Percentiles rank a stretch among this genome's conserved stretches.
phyloP scores from a whole-genome alignment of 331 rosid genomes.

The Rosa hybrid region DNA sequence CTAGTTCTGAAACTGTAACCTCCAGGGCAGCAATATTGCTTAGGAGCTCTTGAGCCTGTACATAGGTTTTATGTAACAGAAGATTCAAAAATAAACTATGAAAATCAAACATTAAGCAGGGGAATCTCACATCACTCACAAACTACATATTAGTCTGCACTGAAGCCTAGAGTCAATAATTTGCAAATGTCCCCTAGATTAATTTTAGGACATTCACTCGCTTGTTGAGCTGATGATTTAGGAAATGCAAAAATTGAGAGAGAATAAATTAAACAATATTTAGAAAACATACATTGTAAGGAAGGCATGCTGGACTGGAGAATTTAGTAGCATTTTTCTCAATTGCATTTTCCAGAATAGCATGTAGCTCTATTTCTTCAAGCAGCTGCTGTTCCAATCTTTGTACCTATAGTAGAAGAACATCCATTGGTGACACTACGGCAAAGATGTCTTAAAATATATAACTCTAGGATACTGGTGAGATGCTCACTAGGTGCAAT shows the following conservation, averaged over 20 bases:
- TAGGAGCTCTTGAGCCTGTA: conserved; percentile 65
- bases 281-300: conserved; percentile 49
- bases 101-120: not conserved
- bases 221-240: not conserved
- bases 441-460: not conserved
- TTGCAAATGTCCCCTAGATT: not conserved
- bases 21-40: conserved; percentile 51
- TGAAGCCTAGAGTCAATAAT: not conserved
- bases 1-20: conserved; percentile 53
- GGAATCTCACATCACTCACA: not conserved
- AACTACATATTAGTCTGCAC: not conserved
- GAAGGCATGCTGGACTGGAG: conserved; percentile 42
- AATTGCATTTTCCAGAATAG: conserved; percentile 49
- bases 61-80: conserved; percentile 8
- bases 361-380: conserved; percentile 65
- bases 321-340: conserved; percentile 40
- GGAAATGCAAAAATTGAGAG: not conserved
- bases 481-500: not conserved
- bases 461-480: not conserved
- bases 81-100: not conserved
- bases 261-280: not conserved
- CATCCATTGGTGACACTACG: conserved; percentile 27
- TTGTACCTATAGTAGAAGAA: conserved; percentile 43
- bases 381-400: conserved; percentile 49
- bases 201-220: not conserved